Conservation (phyloP, 441 rosid genomes). For the Croton laevigatus region DNA sequence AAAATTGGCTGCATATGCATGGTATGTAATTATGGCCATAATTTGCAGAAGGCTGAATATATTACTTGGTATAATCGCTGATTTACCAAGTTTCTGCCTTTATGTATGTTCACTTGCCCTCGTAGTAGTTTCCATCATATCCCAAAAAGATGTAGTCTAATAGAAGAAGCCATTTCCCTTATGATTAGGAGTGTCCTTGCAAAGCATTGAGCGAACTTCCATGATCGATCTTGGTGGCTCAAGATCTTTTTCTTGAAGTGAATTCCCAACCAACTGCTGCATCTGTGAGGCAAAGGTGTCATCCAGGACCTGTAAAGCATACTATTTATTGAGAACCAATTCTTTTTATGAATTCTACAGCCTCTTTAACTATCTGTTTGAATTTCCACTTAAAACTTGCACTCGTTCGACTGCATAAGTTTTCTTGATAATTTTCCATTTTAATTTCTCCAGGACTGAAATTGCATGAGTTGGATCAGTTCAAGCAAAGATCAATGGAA, state of each 20-base stretch:
- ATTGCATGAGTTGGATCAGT: too few relatives aligned
- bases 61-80: neutral
- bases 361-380: neutral
- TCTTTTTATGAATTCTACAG: too few relatives aligned
- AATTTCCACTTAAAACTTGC: too few relatives aligned
- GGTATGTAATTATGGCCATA: neutral
- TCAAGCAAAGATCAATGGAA: neutral
- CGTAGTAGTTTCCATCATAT: neutral
- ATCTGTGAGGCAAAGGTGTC: slow-evolving; percentile 75
- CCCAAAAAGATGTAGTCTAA: slow-evolving; percentile 14
- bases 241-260: slow-evolving; percentile 59
- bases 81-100: neutral
- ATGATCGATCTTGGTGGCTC: slow-evolving; percentile 82
- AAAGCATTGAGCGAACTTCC: slow-evolving; percentile 85
- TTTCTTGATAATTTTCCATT: too few relatives aligned
- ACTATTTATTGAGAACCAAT: neutral
- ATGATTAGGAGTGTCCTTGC: slow-evolving; percentile 61
- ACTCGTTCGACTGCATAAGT: too few relatives aligned
- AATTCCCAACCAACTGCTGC: slow-evolving; percentile 80
- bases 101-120: neutral
- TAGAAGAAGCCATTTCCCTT: slow-evolving; percentile 44
- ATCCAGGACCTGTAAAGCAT: slow-evolving; percentile 59
- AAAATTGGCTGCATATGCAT: slow-evolving; percentile 6
- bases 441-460: too few relatives aligned
- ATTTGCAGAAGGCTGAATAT: neutral